Base-by-base conservation (phyloP, 352 stramenopile species). In the Phytophthora palmivora region DNA sequence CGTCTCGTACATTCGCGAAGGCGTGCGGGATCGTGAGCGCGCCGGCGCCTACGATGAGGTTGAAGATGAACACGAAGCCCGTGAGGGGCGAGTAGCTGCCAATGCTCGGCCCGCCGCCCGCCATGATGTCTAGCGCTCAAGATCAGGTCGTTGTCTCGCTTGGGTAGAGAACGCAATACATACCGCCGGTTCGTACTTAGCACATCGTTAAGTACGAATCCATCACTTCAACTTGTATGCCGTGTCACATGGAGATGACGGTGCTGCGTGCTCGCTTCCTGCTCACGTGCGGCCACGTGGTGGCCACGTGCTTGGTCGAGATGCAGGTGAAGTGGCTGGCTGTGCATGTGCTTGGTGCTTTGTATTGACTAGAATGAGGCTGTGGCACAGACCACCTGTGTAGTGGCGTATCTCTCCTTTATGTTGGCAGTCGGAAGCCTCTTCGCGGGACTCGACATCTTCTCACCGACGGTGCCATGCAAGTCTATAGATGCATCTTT, bases 41-140 rank as follows among this genome's bases (percentile, higher is more conserved):
- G 32, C 88, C 88, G 26, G 88, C 87, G 45, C 86, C 88, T 24
- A 96, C 88, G 58, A 96, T 94, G 61, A 95, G 86, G 72, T 96
- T 96, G 72, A 96, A 95, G 70, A 96, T 89, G 75, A 96, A 96
- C n/a, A 96, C 76, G 60, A 96, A 96, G 72, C 86, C 88, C 63
- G 88, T 96, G 45, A 89, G 68, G 59, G 86, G 85, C 65, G 87
- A 93, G 72, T 95, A 95, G 72, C 79, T 91, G 14, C 84, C 82
- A 46, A 80, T 78, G 55, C 46, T 74, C 6, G 64, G 70, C n/a
- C 54, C 72, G 48, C 74, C 76, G 57, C 78, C 74, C 26, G 76
- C 76, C 84, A 91, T 92, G 26, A 14, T 16, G 46, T 56, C 22
- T 37, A 39, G 38, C 21, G 44, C 24, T 28, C 16, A 52, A 16